Evolutionary conservation across 129 eudicot species (phyloP).

Genomic region (Dittrichia graveolens): DNA sequence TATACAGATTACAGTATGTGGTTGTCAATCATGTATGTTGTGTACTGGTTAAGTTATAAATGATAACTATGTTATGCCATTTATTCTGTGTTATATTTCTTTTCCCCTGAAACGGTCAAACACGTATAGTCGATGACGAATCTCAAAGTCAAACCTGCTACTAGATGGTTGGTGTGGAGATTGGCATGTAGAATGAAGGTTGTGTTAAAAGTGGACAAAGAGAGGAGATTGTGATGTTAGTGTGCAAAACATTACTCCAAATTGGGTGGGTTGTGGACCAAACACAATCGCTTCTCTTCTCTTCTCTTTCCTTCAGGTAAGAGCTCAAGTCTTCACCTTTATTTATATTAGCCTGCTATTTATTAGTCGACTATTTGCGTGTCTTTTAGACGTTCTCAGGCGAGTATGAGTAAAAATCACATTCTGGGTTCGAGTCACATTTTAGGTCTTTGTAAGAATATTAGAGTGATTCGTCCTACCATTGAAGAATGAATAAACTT

Average conservation of each 20-base stretch:
- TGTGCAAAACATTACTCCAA: background rate
- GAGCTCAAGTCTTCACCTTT: background rate
- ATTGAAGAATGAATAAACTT: background rate
- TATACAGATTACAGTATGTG: background rate
- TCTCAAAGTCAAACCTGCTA: background rate
- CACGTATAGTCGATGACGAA: background rate
- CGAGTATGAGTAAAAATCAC: background rate
- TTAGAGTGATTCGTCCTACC: background rate
- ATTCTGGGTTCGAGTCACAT: background rate
- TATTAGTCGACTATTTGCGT: background rate
- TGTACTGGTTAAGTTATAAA: background rate
- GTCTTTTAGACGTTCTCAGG: background rate
- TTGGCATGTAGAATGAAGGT: background rate
- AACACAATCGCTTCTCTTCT: background rate
- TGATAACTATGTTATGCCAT: background rate
- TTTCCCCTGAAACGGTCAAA: background rate
- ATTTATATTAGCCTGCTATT: background rate
- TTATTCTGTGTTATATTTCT: background rate
- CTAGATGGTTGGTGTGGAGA: background rate
- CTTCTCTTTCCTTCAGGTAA: conserved; percentile 18
- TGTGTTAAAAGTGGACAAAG: background rate
- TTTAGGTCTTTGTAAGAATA: background rate
- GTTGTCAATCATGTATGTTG: background rate
- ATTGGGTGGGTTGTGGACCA: background rate
- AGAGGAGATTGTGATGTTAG: conserved; percentile 12